These are phyloP conservation scores for Carallia brachiata DNA, from an alignment of 345 rosid species.

Conservation along the genomic window DNA sequence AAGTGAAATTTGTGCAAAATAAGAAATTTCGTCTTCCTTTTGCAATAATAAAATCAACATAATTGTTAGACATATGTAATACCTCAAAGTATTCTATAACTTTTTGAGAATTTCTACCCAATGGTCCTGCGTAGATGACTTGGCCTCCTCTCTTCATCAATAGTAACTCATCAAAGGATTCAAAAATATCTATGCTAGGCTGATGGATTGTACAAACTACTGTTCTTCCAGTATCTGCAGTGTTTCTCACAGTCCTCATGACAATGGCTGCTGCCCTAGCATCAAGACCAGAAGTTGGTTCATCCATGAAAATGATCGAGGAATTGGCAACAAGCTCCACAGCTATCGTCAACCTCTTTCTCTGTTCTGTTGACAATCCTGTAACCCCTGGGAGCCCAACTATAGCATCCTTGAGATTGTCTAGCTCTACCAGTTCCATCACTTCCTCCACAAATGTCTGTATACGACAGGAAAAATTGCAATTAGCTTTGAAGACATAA, in stretches of 20 bases:
- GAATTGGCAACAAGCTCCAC: constrained; percentile 64
- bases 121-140: constrained; percentile 46
- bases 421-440: constrained; percentile 47
- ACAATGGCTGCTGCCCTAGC: constrained; percentile 65
- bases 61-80: neutral
- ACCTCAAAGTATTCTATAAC: constrained; percentile 55
- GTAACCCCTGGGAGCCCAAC: constrained; percentile 56
- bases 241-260: constrained; percentile 55
- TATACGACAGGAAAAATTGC: neutral
- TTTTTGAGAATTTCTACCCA: constrained; percentile 49
- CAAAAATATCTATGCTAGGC: constrained; percentile 59
- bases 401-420: constrained; percentile 38
- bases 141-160: constrained; percentile 62
- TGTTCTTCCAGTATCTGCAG: constrained; percentile 54
- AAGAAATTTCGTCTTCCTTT: neutral
- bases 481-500: neutral
- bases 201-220: constrained; percentile 66
- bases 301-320: constrained; percentile 62
- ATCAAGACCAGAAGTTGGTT: constrained; percentile 59
- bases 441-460: constrained; percentile 57
- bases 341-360: constrained; percentile 54
- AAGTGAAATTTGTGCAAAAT: neutral
- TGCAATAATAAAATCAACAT: neutral
- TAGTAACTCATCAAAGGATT: constrained; percentile 52
- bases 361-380: constrained; percentile 54